Base-by-base conservation (phyloP, 164 flowering plant species). In the Nelumbo lutea region DNA sequence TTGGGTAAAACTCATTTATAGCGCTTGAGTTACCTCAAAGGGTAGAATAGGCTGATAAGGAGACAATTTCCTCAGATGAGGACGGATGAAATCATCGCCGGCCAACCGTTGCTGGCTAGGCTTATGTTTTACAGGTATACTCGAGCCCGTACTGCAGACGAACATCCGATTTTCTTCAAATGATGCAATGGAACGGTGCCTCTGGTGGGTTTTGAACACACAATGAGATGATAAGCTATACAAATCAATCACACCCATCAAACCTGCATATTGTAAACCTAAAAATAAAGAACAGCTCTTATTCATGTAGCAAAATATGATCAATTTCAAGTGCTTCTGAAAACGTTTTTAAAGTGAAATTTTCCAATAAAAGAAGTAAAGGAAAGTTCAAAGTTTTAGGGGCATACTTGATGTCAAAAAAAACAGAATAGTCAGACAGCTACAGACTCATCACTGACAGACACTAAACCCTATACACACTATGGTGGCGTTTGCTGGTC, bases 41-140 rank as follows among this genome's bases (percentile, higher is more conserved):
- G 98, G 98, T 66, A 95, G 77, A 78, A 95, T 95, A 46, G 98
- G 87, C 59, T 95, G 97, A 78, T 95, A 95, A 72, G 98, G 94
- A 52, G 90, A 83, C 81, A 95, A 80, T 40, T 85, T 80, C 73
- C 81, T 83, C 65, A 95, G 81, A 79, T 95, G 98, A 57, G 86
- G 77, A 9, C 98, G 89, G 70, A 95, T 89, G 69, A 95, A 95
- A 1, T 90, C 82, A 68, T 85, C 96, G 2, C 96, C 98, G 2
- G 85, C 79, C 75, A 86, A 42, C 60, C 57, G 66, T 51, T 78
- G 43, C 57, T 9, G 48, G 2, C 72, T 79, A 58, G 72, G 82
- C n/a, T 60, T 68, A 55, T 72, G 68, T 42, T 77, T 69, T 8
- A 70, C 75, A 11, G 89, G 79, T 14, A 78, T 59, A 41, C 83